A percentile compares a stretch with the other conserved stretches of the same genome.
Conservation (phyloP, 164 flowering plant species). For the Annona squamosa region DNA sequence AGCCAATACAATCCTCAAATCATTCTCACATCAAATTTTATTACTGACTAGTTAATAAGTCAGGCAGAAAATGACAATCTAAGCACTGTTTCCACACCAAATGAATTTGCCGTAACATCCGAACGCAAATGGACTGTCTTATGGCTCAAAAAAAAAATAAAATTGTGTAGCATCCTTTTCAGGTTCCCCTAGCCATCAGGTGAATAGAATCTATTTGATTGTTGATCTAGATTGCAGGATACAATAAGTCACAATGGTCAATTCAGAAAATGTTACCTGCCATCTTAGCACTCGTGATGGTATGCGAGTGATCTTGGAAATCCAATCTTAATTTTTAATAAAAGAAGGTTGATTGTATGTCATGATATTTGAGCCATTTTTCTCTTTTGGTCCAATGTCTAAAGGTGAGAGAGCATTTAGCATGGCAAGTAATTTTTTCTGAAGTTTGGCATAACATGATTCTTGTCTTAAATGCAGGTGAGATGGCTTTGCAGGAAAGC, state of each 20-base stretch:
- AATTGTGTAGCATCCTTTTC: not conserved
- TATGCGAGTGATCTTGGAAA: not conserved
- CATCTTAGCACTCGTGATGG: not conserved
- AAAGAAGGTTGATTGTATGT: not conserved
- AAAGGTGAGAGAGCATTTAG: too few relatives aligned
- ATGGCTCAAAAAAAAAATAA: not conserved
- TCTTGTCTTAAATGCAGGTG: slow-evolving; percentile 22
- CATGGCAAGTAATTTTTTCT: not conserved
- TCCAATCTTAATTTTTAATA: not conserved
- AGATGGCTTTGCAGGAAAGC: slow-evolving; percentile 41
- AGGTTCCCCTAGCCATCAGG: not conserved
- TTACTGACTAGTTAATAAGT: too few relatives aligned
- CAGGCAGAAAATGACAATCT: too few relatives aligned
- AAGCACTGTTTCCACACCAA: too few relatives aligned
- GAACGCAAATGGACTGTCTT: not conserved
- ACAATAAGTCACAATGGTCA: not conserved
- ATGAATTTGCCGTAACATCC: not conserved
- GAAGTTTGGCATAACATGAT: not conserved
- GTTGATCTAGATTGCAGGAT: not conserved
- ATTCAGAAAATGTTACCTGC: not conserved
- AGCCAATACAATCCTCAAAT: not conserved
- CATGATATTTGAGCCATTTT: not conserved
- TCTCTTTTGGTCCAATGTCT: not conserved
- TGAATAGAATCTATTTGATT: not conserved
- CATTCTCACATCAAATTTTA: not conserved